Evolutionary conservation across 352 stramenopile genomes (phyloP).

Genomic region (Globisporangium camurandrum): DNA sequence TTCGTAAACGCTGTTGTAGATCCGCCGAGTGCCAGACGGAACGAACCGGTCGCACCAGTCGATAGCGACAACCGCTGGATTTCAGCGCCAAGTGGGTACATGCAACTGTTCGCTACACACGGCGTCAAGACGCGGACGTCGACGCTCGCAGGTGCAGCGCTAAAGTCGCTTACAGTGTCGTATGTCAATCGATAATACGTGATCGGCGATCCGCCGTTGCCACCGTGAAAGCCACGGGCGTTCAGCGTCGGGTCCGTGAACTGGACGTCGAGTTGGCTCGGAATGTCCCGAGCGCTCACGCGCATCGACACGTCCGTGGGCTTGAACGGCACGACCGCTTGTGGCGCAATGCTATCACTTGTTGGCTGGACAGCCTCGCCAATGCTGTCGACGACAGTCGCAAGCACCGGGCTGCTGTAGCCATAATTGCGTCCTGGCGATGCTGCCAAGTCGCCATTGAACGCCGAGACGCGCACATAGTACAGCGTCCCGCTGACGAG

Average conservation of each 20-base stretch:
- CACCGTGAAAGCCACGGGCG: constrained; percentile 45
- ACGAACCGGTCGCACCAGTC: constrained; percentile 51
- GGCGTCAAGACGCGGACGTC: constrained; percentile 43
- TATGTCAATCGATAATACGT: constrained; percentile 60
- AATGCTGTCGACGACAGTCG: constrained; percentile 26
- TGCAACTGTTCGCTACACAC: constrained; percentile 46
- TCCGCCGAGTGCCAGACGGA: constrained; percentile 54
- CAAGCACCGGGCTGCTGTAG: constrained; percentile 59
- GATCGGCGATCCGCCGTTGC: constrained; percentile 47
- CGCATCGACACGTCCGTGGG: constrained; percentile 64
- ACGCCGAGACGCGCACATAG: constrained; percentile 84
- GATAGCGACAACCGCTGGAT: constrained; percentile 88
- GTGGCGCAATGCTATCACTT: constrained; percentile 31
- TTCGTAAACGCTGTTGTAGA: constrained; percentile 25
- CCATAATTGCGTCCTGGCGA: constrained; percentile 21
- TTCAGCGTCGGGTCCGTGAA: constrained; percentile 69
- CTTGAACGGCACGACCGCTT: constrained; percentile 51
- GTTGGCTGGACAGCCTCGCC: constrained; percentile 7
- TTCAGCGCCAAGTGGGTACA: constrained; percentile 87
- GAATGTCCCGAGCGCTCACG: constrained; percentile 65
- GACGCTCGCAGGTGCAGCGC: constrained; percentile 26
- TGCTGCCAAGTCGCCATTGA: constrained; percentile 58
- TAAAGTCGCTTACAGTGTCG: constrained; percentile 41
- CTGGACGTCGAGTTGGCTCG: constrained; percentile 69
- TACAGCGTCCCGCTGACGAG: constrained; percentile 77